Base-by-base conservation (phyloP, 2,329 filamentous ascomycete genomes). In the Colletotrichum phormii region DNA sequence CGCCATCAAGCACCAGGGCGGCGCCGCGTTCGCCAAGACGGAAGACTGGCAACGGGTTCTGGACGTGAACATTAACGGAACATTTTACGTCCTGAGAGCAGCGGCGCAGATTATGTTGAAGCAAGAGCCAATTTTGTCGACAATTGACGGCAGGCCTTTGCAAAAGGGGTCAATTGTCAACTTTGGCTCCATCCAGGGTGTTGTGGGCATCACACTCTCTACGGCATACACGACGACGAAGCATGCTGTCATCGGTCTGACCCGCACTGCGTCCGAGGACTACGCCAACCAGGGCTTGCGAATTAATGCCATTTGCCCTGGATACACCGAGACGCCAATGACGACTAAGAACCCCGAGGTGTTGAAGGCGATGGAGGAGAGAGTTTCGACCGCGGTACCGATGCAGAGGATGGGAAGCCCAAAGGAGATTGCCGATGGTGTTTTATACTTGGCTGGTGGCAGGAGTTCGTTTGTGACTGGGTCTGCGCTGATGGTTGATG, bases 21-120 rank as follows among this genome's bases (percentile, higher is more conserved):
- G 82, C 7, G 81, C 79, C 1, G 80, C 82, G 0, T 82, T 81
- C 60, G 79, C 79, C 0, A 75, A 79, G 18, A 82, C 81, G 0
- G 71, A 75, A 0, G 83, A 85, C 60, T 86, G 82, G 82, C 77
- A 84, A 2, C 79, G 80, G 0, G 79, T 85, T 2, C 62, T 86
- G 6, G 81, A 84, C 61, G 78, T 49, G 7, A 49, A 49, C 42
- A 49, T 49, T 8, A 49, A 49, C 1, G 42, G 42, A 49, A 49
- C 42, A 4, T 49, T 49, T 9, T 49, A 49, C 42, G 42, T 49
- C 7, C 42, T 49, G 18, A 49, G 42, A 3, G 42, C 42, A 4
- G 42, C 42, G 1, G 42, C 42, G 3, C 42, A 49, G 18, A 49
- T 49, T 2, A 49, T 87, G 85, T 74, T 86, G 13, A 78, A 82